These are phyloP conservation scores for Lactifluus pinguis DNA, from an alignment of 768 basidiomycete species.

Conservation along the genomic window DNA sequence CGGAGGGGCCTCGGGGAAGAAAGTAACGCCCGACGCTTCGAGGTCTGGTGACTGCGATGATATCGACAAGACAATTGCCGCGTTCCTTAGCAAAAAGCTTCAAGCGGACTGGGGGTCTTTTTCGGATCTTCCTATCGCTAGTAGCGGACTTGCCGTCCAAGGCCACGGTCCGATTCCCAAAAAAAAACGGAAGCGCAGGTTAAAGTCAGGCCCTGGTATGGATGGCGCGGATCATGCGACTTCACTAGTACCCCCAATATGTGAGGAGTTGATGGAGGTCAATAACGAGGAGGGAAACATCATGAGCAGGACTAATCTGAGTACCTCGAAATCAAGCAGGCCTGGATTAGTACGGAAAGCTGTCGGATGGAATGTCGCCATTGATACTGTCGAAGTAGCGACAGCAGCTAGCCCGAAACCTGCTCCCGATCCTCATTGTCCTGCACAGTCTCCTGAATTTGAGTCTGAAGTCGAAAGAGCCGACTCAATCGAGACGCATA, in stretches of 20 bases:
- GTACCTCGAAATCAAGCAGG: background rate
- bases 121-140: background rate
- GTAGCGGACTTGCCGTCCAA: background rate
- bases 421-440: background rate
- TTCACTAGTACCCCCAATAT: background rate
- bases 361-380: background rate
- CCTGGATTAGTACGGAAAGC: background rate
- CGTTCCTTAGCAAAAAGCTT: conserved; percentile 2
- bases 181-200: background rate
- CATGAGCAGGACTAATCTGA: background rate
- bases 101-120: background rate
- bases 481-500: background rate
- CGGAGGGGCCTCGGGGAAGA: background rate
- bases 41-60: background rate
- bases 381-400: background rate
- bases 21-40: background rate
- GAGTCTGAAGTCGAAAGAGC: background rate
- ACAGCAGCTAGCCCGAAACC: background rate
- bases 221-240: background rate
- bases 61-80: conserved; percentile 11
- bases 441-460: background rate
- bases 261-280: background rate
- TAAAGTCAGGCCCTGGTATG: background rate
- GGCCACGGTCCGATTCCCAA: background rate
- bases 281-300: background rate